Conservation (phyloP, 2,329 filamentous ascomycete species). For the Claviceps capensis region DNA sequence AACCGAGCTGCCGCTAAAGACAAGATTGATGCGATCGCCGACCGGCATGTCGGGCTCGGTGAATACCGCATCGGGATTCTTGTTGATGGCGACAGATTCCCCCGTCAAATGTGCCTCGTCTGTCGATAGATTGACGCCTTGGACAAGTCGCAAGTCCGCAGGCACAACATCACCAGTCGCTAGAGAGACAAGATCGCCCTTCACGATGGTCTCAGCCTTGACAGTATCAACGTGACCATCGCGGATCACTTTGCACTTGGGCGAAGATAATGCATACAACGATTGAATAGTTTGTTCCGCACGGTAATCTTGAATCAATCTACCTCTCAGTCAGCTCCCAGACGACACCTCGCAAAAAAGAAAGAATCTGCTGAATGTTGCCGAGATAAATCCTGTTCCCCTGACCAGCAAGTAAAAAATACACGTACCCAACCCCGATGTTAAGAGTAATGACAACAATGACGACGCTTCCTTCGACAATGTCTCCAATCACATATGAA, state of each 20-base stretch:
- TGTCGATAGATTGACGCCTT: slow-evolving; percentile 60
- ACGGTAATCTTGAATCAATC: slow-evolving; percentile 46
- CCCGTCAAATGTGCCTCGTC: slow-evolving; percentile 65
- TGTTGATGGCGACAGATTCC: slow-evolving; percentile 56
- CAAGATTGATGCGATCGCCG: slow-evolving; percentile 57
- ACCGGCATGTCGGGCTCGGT: slow-evolving; percentile 41
- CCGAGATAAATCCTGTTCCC: not conserved
- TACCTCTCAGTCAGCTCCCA: slow-evolving; percentile 10
- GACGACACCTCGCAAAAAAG: not conserved
- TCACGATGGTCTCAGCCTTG: slow-evolving; percentile 45
- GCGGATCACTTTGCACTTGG: slow-evolving; percentile 45
- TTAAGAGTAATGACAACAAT: slow-evolving; percentile 53
- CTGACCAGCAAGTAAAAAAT: not conserved
- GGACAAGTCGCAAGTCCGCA: slow-evolving; percentile 51
- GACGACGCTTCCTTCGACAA: slow-evolving; percentile 49
- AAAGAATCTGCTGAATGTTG: not conserved
- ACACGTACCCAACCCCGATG: slow-evolving; percentile 47
- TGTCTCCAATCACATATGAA: slow-evolving; percentile 52
- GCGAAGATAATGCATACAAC: slow-evolving; percentile 42
- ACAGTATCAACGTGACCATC: slow-evolving; percentile 35
- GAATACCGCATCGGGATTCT: slow-evolving; percentile 45
- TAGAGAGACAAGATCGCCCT: slow-evolving; percentile 50
- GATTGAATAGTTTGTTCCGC: slow-evolving; percentile 50
- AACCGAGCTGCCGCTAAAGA: slow-evolving; percentile 59
- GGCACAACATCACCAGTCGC: slow-evolving; percentile 56